Evolutionary conservation across 352 stramenopile genomes (phyloP).

Genomic region (Aphanomyces cochlioides): DNA sequence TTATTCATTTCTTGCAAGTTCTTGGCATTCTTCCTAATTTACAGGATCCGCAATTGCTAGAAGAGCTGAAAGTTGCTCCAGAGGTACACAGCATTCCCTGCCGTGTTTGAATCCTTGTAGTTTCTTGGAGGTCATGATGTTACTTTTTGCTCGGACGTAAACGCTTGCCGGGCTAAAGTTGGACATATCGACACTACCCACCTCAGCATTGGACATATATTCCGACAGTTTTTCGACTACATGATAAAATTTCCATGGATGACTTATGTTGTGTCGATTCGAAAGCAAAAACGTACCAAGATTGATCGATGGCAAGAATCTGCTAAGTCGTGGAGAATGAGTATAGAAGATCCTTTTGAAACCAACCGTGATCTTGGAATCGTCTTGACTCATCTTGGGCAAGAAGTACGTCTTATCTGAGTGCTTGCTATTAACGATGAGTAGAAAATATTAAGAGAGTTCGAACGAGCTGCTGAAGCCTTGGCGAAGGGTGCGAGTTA

Average conservation of each 20-base stretch:
- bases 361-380: conserved; percentile 69
- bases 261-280: conserved; percentile 90
- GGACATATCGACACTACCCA: not conserved
- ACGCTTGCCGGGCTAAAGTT: not conserved
- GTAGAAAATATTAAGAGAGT: too few species aligned
- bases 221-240: conserved; percentile 95
- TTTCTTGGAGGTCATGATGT: conserved; percentile 62
- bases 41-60: conserved; percentile 68
- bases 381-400: conserved; percentile 62
- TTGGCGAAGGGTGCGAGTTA: too few species aligned
- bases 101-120: not conserved
- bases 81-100: too few species aligned
- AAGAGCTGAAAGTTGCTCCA: too few species aligned
- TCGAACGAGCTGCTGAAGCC: too few species aligned
- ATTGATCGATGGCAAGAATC: conserved; percentile 29
- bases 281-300: conserved; percentile 42
- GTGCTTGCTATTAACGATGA: too few species aligned
- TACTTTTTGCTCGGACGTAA: conserved; percentile 56
- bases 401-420: conserved; percentile 33
- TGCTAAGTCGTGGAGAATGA: conserved; percentile 72
- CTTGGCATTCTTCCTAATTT: conserved; percentile 92
- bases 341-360: conserved; percentile 84
- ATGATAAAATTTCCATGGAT: conserved; percentile 95
- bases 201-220: conserved; percentile 64
- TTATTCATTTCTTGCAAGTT: conserved; percentile 95